Conservation (phyloP, 2,329 filamentous ascomycete genomes). For the Xylariaceae sp. region DNA sequence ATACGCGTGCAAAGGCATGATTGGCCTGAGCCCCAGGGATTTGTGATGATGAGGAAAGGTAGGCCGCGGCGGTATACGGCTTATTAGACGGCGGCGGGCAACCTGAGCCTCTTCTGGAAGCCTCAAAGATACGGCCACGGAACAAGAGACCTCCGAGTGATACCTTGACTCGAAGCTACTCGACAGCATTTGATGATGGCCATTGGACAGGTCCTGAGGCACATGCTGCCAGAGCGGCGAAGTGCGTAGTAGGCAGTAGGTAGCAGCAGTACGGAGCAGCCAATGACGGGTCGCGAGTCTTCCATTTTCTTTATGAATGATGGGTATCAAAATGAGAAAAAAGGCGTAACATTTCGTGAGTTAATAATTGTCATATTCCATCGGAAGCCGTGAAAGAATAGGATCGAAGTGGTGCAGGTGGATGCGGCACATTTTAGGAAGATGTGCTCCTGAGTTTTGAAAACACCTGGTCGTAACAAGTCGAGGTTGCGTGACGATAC, state of each 20-base stretch:
- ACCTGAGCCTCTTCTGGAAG: slow-evolving; percentile 3
- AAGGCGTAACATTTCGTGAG: slow-evolving; percentile 1
- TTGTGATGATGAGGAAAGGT: slow-evolving; percentile 5
- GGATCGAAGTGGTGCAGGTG: too few relatives aligned
- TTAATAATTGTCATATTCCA: background rate
- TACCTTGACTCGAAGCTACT: background rate
- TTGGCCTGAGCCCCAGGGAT: slow-evolving; percentile 7
- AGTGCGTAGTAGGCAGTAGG: background rate
- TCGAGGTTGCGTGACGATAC: too few relatives aligned
- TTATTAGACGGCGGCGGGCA: slow-evolving; percentile 1
- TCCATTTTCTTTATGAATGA: slow-evolving; percentile 1
- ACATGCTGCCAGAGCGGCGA: slow-evolving; percentile 12
- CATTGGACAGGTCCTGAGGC: slow-evolving; percentile 9
- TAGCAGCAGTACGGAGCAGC: background rate
- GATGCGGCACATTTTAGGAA: too few relatives aligned
- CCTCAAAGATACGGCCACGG: background rate
- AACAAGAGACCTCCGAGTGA: slow-evolving; percentile 6
- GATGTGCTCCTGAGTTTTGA: too few relatives aligned
- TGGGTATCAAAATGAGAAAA: background rate
- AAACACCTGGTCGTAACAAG: too few relatives aligned
- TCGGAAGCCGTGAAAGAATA: too few relatives aligned
- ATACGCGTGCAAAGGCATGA: slow-evolving; percentile 16
- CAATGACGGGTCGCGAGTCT: slow-evolving; percentile 14
- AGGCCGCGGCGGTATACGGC: slow-evolving; percentile 9
- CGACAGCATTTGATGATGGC: slow-evolving; percentile 5